Evolutionary conservation across 1,139 yeast species (phyloP).

Genomic region (Diutina rugosa): DNA sequence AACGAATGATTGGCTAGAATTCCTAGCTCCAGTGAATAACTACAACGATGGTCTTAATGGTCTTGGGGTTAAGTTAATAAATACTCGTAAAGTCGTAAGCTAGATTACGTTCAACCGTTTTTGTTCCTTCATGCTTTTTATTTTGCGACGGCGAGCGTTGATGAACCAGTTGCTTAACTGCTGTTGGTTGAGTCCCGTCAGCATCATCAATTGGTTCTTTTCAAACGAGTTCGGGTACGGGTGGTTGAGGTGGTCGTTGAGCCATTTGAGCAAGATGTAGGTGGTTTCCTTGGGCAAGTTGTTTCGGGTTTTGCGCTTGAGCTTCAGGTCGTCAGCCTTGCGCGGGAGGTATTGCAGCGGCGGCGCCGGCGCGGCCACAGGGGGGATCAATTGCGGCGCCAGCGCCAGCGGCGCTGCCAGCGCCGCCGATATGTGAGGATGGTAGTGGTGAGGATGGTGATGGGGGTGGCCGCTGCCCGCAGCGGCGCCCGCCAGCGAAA

Average conservation of each 20-base stretch:
- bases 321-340: neutral
- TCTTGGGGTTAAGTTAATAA: neutral
- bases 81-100: neutral
- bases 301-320: slow-evolving; percentile 33
- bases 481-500: neutral
- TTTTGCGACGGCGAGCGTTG: slow-evolving; percentile 82
- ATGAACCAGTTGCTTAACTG: slow-evolving; percentile 96
- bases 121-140: slow-evolving; percentile 16
- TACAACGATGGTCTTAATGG: too few species aligned
- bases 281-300: slow-evolving; percentile 88
- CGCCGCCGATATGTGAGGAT: neutral
- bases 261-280: slow-evolving; percentile 69
- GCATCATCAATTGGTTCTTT: slow-evolving; percentile 63
- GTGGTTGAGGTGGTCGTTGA: slow-evolving; percentile 71
- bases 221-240: slow-evolving; percentile 93
- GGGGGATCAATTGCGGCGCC: neutral
- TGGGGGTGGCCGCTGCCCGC: slow-evolving; percentile 1
- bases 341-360: neutral
- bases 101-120: slow-evolving; percentile 1
- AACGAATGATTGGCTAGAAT: too few species aligned
- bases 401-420: neutral
- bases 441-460: neutral
- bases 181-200: slow-evolving; percentile 81
- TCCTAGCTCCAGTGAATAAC: too few species aligned
- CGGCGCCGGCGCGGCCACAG: neutral